Percentiles rank a stretch among this genome's conserved stretches.
phyloP scores from a whole-genome alignment of 257 asterid species.

The Primulina tabacum region DNA sequence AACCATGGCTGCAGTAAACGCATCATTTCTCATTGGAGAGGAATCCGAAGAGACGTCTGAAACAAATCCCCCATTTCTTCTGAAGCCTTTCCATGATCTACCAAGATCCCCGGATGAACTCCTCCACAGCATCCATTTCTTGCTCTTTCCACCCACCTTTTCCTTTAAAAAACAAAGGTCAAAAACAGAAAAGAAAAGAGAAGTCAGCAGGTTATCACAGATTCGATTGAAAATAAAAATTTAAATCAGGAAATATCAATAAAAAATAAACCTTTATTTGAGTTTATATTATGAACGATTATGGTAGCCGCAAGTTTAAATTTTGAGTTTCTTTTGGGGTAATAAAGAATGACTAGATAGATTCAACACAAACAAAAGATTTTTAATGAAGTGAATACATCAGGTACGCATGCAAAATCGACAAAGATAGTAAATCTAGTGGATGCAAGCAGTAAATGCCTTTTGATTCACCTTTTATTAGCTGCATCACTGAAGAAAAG shows the following conservation, averaged over 20 bases:
- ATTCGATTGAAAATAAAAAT: background rate
- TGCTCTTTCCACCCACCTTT: slow-evolving; percentile 59
- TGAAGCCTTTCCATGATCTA: slow-evolving; percentile 59
- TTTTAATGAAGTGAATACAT: background rate
- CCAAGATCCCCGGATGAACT: slow-evolving; percentile 54
- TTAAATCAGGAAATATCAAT: background rate
- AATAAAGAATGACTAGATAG: background rate
- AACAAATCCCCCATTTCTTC: slow-evolving; percentile 30
- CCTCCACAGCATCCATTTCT: slow-evolving; percentile 89
- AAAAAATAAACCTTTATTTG: background rate
- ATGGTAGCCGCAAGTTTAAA: slow-evolving; percentile 10
- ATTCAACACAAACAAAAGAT: background rate
- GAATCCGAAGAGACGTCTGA: slow-evolving; percentile 58
- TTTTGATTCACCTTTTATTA: background rate
- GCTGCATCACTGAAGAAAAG: background rate
- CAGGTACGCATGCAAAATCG: too few relatives aligned
- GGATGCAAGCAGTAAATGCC: background rate
- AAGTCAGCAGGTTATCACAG: background rate
- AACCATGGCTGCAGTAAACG: slow-evolving; percentile 76
- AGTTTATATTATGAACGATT: background rate
- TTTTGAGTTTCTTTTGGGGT: slow-evolving; percentile 10
- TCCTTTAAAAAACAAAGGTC: slow-evolving; percentile 32
- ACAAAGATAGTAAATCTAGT: background rate
- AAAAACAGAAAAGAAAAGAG: background rate
- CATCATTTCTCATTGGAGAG: slow-evolving; percentile 53